Evolutionary conservation across 805 yeast species (phyloP), one percentile per base, ranked within the genome.

Genomic region (Yarrowia porcina): DNA sequence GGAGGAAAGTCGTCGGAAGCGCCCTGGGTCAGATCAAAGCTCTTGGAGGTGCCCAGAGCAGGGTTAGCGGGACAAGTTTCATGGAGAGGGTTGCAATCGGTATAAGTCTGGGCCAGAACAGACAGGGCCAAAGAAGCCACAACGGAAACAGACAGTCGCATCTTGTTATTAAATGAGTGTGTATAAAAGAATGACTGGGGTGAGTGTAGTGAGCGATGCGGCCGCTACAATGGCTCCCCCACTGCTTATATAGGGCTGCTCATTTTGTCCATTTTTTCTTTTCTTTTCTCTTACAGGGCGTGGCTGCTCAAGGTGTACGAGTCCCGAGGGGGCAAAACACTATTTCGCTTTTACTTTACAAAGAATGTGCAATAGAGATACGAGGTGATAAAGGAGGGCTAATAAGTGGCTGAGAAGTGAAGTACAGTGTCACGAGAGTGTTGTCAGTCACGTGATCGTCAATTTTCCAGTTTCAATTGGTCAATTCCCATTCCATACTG

Each of bases 31-130:
- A 89, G 89, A 67, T 81, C 80, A 28, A 81, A 81, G 6, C 74
- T 64, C 45, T 85, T 72, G 2, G 85, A 75, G 4, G 83, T 76
- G 1, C 84, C 90, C 56, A 89, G 78, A 0, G 94, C 96, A 1
- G 80, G 74, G 67, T 86, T 83, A n/a, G 83, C 75, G 1, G 79
- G 68, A 67, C 86, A 82, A 8, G 72, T 57, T 0, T 71, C 64
- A 8, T 64, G 67, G 56, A 82, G 67, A 2, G 87, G 87, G 67
- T 83, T 76, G 68, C 87, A 83, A 13, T 63, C 57, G 38, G 73
- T 65, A 49, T 50, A 70, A 10, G 74, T 69, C 61, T 72, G 75
- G 8, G 71, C 72, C 13, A 54, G 18, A 15, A 45, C 52, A 15
- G 52, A 28, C 52, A 45, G 13, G 52, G 52, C 52, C 52, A 45